Evolutionary conservation across 2,329 filamentous ascomycete genomes (phyloP).

Genomic region (Neocatenulostroma microsporum): DNA sequence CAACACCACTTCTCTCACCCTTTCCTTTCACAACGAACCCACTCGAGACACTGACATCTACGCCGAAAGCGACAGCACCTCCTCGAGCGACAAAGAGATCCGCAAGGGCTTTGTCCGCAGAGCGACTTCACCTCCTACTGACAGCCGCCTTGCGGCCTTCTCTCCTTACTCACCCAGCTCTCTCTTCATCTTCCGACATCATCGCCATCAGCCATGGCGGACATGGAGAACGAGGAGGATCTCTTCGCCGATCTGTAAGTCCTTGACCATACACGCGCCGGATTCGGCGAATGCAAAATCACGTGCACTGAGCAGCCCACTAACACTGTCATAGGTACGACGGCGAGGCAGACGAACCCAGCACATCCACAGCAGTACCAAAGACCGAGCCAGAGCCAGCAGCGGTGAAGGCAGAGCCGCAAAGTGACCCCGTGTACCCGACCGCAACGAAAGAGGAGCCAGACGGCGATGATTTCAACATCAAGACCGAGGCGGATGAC

Average conservation of each 20-base stretch:
- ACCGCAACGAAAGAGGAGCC: constrained; percentile 5
- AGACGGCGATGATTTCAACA: constrained; percentile 26
- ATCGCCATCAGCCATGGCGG: constrained; percentile 67
- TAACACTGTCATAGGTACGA: constrained; percentile 25
- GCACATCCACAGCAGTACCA: constrained; percentile 22
- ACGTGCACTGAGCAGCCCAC: neutral
- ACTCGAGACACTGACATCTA: no score
- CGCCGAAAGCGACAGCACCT: no score
- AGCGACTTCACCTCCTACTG: neutral
- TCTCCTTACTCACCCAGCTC: constrained; percentile 23
- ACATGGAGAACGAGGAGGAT: constrained; percentile 84
- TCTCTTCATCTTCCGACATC: no score
- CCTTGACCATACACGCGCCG: no score
- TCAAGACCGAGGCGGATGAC: constrained; percentile 16
- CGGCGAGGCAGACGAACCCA: constrained; percentile 56
- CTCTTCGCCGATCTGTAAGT: constrained; percentile 90
- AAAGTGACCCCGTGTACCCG: constrained; percentile 12
- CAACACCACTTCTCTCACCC: no score
- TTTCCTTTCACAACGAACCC: no score
- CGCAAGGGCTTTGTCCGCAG: neutral
- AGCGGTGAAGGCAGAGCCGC: constrained; percentile 14
- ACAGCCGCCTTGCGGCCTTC: neutral
- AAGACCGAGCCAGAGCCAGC: constrained; percentile 6
- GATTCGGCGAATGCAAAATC: no score
- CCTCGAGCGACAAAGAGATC: constrained; percentile 1